Evolutionary conservation across 805 yeast genomes (phyloP).

Genomic region (Pichia scutulata): DNA sequence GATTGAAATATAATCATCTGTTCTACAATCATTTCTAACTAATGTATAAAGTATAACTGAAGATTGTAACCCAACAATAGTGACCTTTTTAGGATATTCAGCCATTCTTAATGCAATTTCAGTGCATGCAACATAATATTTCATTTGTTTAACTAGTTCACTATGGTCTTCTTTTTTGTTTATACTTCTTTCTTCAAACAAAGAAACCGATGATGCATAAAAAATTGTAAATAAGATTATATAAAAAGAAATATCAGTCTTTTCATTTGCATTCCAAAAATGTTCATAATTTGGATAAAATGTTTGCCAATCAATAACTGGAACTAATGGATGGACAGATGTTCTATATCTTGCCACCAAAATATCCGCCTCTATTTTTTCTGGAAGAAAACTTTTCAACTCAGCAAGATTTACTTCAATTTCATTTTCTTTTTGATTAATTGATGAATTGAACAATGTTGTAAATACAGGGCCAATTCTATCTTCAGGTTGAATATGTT

Average conservation of each 20-base stretch:
- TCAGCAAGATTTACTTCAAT: conserved; percentile 21
- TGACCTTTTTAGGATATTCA: conserved; percentile 41
- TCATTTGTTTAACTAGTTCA: conserved; percentile 36
- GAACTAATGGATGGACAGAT: conserved; percentile 50
- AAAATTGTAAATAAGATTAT: conserved; percentile 44
- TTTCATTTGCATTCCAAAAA: conserved; percentile 36
- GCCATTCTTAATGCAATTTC: conserved; percentile 41
- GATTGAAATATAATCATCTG: conserved; percentile 47
- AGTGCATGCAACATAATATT: conserved; percentile 40
- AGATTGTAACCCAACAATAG: conserved; percentile 31
- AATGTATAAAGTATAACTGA: conserved; percentile 38
- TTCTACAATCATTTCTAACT: conserved; percentile 47
- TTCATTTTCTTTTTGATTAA: conserved; percentile 7
- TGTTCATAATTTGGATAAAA: conserved; percentile 39
- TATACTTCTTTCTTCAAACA: conserved; percentile 50
- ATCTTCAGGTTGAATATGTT: conserved; percentile 7
- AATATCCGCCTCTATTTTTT: conserved; percentile 37
- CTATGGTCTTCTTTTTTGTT: conserved; percentile 17
- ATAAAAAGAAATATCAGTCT: conserved; percentile 37
- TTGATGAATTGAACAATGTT: conserved; percentile 20
- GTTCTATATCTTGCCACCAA: conserved; percentile 40
- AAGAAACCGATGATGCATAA: conserved; percentile 52
- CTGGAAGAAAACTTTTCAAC: conserved; percentile 38
- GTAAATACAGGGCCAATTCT: conserved; percentile 20
- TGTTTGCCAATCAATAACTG: conserved; percentile 40